phyloP scores from a whole-genome alignment of 768 basidiomycete species.

The Macrolepiota albuminosa region DNA sequence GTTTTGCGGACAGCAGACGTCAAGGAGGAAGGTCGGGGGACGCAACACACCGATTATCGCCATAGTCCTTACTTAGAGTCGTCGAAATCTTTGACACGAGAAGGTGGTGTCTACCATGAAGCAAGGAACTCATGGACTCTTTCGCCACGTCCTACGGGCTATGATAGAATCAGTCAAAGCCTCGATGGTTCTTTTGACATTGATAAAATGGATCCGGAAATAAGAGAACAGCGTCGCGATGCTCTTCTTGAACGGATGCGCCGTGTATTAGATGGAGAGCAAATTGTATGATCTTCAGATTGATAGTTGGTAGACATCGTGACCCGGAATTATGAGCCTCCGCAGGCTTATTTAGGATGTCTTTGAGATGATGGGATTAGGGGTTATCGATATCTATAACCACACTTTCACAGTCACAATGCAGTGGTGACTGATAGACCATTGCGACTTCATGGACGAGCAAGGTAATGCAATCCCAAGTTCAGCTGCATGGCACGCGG shows the following conservation, averaged over 20 bases:
- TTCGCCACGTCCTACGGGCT: background rate
- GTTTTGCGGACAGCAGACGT: background rate
- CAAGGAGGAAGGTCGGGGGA: background rate
- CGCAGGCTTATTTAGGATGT: too few relatives aligned
- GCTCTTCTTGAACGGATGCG: constrained; percentile 10
- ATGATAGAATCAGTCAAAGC: background rate
- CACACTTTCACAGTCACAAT: too few relatives aligned
- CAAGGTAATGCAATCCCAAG: background rate
- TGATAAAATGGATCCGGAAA: constrained; percentile 1
- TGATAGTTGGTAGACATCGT: background rate
- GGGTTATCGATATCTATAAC: background rate
- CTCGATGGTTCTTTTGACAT: background rate
- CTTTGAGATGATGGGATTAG: background rate
- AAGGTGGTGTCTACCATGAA: background rate
- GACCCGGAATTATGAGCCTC: background rate
- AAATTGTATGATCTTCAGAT: background rate
- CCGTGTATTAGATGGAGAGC: constrained; percentile 7
- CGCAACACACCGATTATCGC: background rate
- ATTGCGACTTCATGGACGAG: background rate
- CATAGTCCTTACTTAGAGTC: background rate
- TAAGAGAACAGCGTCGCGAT: constrained; percentile 5
- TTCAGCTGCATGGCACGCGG: too few relatives aligned
- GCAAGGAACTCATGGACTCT: background rate
- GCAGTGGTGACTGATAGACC: background rate
- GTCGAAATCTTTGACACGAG: background rate